Conservation (phyloP, 441 rosid genomes). For the Caryocar brasiliense region DNA sequence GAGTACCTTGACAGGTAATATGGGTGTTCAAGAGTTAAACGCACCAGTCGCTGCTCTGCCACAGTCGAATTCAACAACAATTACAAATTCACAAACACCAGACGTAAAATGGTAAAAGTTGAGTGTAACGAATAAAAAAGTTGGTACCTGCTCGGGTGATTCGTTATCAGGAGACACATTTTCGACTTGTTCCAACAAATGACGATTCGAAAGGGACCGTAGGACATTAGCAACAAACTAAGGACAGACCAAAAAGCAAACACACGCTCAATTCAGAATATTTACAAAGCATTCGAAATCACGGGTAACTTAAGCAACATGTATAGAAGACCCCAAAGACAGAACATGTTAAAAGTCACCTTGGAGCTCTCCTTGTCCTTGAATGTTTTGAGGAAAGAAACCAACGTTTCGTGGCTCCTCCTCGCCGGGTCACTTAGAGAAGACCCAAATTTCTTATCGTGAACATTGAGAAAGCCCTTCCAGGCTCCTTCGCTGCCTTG, state of each 20-base stretch:
- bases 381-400: conserved; percentile 56
- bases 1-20: conserved; percentile 33
- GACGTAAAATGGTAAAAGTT: too few relatives aligned
- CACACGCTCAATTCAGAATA: not conserved
- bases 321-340: not conserved
- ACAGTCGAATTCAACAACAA: conserved; percentile 23
- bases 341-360: conserved; percentile 21
- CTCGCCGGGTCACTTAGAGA: conserved; percentile 67
- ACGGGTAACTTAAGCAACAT: not conserved
- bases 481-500: conserved; percentile 57
- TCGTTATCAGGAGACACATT: conserved; percentile 32
- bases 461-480: conserved; percentile 56
- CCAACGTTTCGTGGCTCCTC: conserved; percentile 43
- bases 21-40: conserved; percentile 53
- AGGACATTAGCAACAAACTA: conserved; percentile 49
- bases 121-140: too few relatives aligned
- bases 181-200: conserved; percentile 25
- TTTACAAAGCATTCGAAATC: too few relatives aligned
- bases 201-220: conserved; percentile 33
- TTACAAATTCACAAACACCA: too few relatives aligned
- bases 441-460: conserved; percentile 52
- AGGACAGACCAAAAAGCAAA: not conserved
- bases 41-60: conserved; percentile 71
- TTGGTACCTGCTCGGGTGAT: conserved; percentile 70
- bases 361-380: conserved; percentile 33